These are phyloP conservation scores for Claviceps purpurea DNA, from an alignment of 2,329 filamentous ascomycete species.

Conservation along the genomic window DNA sequence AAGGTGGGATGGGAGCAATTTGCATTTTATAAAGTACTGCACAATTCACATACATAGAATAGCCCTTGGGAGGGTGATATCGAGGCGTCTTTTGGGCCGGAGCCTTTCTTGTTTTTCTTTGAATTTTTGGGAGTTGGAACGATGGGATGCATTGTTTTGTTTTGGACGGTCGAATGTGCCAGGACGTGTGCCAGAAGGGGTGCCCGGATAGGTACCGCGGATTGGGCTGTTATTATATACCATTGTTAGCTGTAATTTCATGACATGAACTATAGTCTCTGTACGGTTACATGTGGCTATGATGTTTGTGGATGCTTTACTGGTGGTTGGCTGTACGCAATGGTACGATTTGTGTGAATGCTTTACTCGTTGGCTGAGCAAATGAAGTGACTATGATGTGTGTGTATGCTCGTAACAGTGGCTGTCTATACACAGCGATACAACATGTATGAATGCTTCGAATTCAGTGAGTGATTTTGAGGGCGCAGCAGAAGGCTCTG, in stretches of 20 bases:
- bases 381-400: no score
- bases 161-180: background rate
- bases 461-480: no score
- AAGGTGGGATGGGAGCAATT: constrained; percentile 9
- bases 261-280: constrained; percentile 1
- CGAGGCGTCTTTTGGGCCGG: background rate
- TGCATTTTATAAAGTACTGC: constrained; percentile 15
- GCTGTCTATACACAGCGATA: no score
- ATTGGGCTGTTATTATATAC: background rate
- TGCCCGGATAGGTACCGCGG: constrained; percentile 9
- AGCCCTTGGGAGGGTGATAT: background rate
- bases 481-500: no score
- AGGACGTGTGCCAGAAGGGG: background rate
- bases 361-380: no score
- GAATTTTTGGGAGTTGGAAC: background rate
- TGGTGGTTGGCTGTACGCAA: no score
- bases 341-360: no score
- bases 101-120: background rate
- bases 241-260: constrained; percentile 10
- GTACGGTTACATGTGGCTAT: background rate
- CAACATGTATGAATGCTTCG: no score
- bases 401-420: no score
- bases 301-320: no score
- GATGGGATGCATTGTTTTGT: background rate
- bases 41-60: constrained; percentile 5